Percentiles rank a stretch among this genome's conserved stretches.
Conservation (phyloP, 352 stramenopile genomes). For the Globisporangium recalcitrans region DNA sequence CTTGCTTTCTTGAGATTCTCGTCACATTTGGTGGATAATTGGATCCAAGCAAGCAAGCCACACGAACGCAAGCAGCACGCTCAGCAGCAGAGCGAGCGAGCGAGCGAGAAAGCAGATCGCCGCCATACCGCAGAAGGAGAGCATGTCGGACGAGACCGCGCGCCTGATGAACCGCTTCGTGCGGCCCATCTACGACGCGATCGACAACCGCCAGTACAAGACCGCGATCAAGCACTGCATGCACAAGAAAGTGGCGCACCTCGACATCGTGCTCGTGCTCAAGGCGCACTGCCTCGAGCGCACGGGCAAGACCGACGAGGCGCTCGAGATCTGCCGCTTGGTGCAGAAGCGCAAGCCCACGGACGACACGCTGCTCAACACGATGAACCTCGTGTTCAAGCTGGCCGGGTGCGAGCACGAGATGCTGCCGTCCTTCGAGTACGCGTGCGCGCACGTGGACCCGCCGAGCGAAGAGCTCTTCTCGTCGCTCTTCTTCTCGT, state of each 20-base stretch:
- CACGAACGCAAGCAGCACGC: background rate
- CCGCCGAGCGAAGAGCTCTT: constrained; percentile 69
- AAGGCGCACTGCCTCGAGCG: constrained; percentile 83
- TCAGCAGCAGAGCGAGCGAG: background rate
- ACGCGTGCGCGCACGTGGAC: constrained; percentile 43
- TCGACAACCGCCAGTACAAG: constrained; percentile 80
- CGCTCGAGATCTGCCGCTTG: constrained; percentile 61
- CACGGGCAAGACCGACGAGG: constrained; percentile 58
- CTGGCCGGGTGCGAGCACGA: constrained; percentile 62
- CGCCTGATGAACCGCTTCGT: constrained; percentile 70
- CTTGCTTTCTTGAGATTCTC: no score
- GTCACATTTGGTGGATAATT: constrained; percentile 5
- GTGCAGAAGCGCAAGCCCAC: constrained; percentile 63
- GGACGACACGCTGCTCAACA: constrained; percentile 81
- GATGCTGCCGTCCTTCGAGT: constrained; percentile 75
- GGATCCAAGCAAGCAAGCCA: constrained; percentile 8
- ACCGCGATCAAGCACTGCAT: constrained; percentile 70
- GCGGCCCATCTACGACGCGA: constrained; percentile 83
- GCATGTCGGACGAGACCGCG: constrained; percentile 49
- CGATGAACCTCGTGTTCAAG: constrained; percentile 82
- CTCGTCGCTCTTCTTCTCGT: constrained; percentile 65
- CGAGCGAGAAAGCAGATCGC: background rate
- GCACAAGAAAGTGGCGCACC: constrained; percentile 72
- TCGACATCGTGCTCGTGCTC: constrained; percentile 82
- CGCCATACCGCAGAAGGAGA: no score